phyloP scores from a whole-genome alignment of 768 basidiomycete species.

The Boletellus emodensis region DNA sequence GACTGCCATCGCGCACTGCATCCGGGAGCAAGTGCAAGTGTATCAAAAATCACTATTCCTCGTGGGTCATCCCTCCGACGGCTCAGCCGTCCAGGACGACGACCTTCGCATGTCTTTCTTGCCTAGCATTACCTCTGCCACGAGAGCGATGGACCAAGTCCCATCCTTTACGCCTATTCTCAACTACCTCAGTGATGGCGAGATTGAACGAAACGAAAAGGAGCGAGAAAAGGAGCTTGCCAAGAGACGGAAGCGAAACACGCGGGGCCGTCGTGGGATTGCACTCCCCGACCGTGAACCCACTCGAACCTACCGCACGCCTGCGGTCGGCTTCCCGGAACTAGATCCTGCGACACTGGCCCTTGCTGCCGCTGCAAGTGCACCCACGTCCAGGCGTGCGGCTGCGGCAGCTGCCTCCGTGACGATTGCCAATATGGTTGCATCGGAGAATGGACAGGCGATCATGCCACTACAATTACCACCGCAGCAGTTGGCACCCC shows the following conservation, averaged over 20 bases:
- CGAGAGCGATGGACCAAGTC: slow-evolving; percentile 76
- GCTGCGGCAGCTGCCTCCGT: slow-evolving; percentile 81
- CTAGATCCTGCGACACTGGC: slow-evolving; percentile 69
- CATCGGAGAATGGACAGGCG: slow-evolving; percentile 79
- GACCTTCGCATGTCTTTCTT: slow-evolving; percentile 89
- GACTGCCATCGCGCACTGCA: slow-evolving; percentile 92
- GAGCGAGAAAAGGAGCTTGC: slow-evolving; percentile 92
- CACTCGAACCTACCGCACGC: slow-evolving; percentile 85
- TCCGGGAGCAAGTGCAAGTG: slow-evolving; percentile 90
- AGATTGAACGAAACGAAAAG: slow-evolving; percentile 84
- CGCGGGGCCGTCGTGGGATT: slow-evolving; percentile 74
- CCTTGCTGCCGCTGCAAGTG: slow-evolving; percentile 57
- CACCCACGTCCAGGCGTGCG: slow-evolving; percentile 72
- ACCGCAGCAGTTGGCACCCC: slow-evolving; percentile 36
- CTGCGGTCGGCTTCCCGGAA: slow-evolving; percentile 81
- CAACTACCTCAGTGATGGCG: slow-evolving; percentile 82
- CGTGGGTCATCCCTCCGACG: slow-evolving; percentile 82
- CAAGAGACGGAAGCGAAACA: slow-evolving; percentile 80
- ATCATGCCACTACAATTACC: slow-evolving; percentile 41
- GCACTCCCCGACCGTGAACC: slow-evolving; percentile 91
- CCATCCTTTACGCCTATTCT: slow-evolving; percentile 83
- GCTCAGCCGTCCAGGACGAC: slow-evolving; percentile 76
- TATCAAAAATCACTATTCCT: slow-evolving; percentile 91
- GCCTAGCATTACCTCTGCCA: slow-evolving; percentile 67
- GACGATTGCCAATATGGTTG: slow-evolving; percentile 90